A percentile compares a stretch with the other conserved stretches of the same genome.
These are phyloP conservation scores for Dactylorhiza incarnata DNA, from an alignment of 106 monocot genomes.

Conservation along the genomic window DNA sequence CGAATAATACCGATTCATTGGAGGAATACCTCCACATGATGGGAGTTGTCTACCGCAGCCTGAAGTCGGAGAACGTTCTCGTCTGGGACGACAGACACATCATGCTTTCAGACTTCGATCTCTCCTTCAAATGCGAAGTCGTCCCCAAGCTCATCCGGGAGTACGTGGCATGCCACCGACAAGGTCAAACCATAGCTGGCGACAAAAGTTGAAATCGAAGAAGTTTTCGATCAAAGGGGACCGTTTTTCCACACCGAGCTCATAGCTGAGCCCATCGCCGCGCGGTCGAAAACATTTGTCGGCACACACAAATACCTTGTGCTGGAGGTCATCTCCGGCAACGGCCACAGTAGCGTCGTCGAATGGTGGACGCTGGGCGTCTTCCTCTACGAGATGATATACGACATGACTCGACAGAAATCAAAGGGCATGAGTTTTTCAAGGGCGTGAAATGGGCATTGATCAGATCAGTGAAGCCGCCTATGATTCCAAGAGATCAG, in stretches of 20 bases:
- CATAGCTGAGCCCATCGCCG: conserved; percentile 66
- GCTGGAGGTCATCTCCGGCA: conserved; percentile 88
- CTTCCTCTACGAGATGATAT: conserved; percentile 83
- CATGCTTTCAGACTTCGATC: too few species aligned
- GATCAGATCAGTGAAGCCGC: conserved; percentile 69
- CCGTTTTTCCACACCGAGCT: conserved; percentile 34
- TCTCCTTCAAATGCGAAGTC: too few species aligned
- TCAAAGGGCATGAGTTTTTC: conserved; percentile 84
- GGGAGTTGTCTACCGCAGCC: too few species aligned
- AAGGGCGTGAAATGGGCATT: conserved; percentile 82
- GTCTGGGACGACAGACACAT: too few species aligned
- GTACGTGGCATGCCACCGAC: too few species aligned
- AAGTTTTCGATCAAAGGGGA: neutral
- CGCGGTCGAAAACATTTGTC: conserved; percentile 80
- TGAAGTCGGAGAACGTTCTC: too few species aligned
- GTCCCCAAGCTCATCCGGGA: too few species aligned
- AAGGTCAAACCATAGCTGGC: neutral
- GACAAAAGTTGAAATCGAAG: neutral
- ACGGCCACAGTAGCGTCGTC: conserved; percentile 70
- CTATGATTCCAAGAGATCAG: conserved; percentile 41
- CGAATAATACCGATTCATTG: too few species aligned
- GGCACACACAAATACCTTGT: conserved; percentile 90
- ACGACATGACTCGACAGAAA: conserved; percentile 63
- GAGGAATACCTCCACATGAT: too few species aligned
- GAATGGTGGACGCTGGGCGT: conserved; percentile 96